Base-by-base conservation (phyloP, 2,329 filamentous ascomycete genomes). In the Arthrobotrys entomopaga region DNA sequence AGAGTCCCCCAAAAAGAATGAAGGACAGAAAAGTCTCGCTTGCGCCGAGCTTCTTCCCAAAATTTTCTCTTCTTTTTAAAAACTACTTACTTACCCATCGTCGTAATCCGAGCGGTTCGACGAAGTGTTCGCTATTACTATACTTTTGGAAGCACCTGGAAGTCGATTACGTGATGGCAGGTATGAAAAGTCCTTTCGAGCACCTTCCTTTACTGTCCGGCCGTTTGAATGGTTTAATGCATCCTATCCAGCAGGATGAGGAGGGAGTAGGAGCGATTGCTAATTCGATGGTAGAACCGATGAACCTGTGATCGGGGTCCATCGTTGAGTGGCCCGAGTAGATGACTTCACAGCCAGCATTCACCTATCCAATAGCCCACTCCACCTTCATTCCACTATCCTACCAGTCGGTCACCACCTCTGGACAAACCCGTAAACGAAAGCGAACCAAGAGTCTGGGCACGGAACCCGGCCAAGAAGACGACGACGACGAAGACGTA, bases 161-260 rank as follows among this genome's bases (percentile, higher is more conserved):
- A 74, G 16, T 52, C 29, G 63, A 74, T 74, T 74, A 74, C 70
- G 70, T 74, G 70, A 74, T 74, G 70, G 63, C 59, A 74, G 70
- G 70, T 74, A 64, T 42, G 63, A 26, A 15, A 19, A 1, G 38
- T 49, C 34, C 11, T 29, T 67, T 67, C 70, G 42, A 64, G 57
- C 58, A 66, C 48, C 11, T 64, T 67, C 70, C 42, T 60, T n/a
- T 50, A 48, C 61, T 19, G 48, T 13, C n/a, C 16, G 50, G 10
- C 43, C 43, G 52, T 34, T 56, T 66, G 19, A 20, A 34, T 34
- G 29, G 29, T 34, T 34, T 34, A 10, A 6, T 34, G 29, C 29
- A 34, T 34, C 29, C 29, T 3, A 34, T 34, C 29, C 7, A 34
- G 29, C 10, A 34, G 29, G 29, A 34, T 34, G 7, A 34, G 40